Evolutionary conservation across 1,284 basidiomycete genomes (phyloP).

Genomic region (Inonotus hispidus): DNA sequence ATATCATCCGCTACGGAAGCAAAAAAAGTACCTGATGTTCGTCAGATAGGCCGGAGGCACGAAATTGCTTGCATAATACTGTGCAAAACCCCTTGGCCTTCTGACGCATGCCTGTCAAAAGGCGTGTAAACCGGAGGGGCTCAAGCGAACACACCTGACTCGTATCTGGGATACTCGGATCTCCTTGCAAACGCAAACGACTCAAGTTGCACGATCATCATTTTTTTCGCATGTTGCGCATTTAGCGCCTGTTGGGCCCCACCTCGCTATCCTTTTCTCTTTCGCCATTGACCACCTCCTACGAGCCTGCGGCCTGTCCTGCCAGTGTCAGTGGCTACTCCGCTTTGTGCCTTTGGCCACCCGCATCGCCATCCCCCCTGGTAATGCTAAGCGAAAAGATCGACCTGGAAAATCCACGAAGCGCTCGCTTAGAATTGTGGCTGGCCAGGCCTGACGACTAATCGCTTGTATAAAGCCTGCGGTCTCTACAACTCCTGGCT

Average conservation of each 20-base stretch:
- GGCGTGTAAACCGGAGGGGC: background rate
- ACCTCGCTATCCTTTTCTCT: background rate
- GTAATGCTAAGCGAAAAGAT: background rate
- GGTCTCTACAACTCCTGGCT: background rate
- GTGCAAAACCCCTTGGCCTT: background rate
- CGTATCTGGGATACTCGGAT: background rate
- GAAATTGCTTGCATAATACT: background rate
- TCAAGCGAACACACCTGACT: background rate
- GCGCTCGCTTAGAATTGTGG: background rate
- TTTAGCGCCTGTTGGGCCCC: background rate
- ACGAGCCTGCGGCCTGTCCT: too few relatives aligned
- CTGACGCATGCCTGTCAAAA: background rate
- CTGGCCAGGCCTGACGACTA: background rate
- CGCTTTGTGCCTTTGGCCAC: background rate
- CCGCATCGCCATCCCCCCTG: background rate
- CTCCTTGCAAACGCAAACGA: background rate
- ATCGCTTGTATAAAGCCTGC: conserved; percentile 1
- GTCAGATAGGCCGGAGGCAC: background rate
- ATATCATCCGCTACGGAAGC: background rate
- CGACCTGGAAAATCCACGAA: background rate
- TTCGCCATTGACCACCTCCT: background rate
- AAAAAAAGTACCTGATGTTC: background rate
- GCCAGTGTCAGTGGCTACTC: background rate
- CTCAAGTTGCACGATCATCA: background rate
- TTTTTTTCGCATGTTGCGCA: background rate